Conservation (phyloP, 164 flowering plant species). For the Vitis cinerea region DNA sequence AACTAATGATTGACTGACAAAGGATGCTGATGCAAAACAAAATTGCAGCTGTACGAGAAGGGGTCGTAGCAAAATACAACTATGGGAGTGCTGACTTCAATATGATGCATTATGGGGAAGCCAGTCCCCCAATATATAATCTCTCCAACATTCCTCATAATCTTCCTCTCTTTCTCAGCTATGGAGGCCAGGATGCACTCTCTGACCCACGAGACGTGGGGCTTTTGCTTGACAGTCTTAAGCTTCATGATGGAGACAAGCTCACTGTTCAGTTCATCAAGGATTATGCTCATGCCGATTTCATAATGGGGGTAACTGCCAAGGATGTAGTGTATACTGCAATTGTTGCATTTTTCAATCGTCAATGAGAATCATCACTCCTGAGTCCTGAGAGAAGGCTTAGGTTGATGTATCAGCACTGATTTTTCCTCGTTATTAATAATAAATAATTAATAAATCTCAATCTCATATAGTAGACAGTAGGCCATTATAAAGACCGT, state of each 20-base stretch:
- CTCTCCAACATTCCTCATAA: conserved; percentile 59
- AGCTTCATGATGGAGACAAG: conserved; percentile 62
- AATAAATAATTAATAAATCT: not conserved
- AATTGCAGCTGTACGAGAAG: conserved; percentile 51
- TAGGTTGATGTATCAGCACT: not conserved
- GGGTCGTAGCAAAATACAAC: conserved; percentile 49
- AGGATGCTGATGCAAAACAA: not conserved
- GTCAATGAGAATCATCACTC: conserved; percentile 12
- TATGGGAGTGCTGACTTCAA: conserved; percentile 38
- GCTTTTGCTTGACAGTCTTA: conserved; percentile 45
- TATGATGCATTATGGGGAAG: conserved; percentile 46
- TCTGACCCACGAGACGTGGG: conserved; percentile 54
- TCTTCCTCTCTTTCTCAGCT: conserved; percentile 69
- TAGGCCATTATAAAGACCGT: too few relatives aligned
- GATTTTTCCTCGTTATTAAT: not conserved
- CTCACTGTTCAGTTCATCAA: conserved; percentile 48
- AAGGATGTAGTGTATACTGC: conserved; percentile 54
- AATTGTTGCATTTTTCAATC: conserved; percentile 51
- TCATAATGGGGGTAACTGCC: conserved; percentile 61
- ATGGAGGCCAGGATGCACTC: conserved; percentile 67
- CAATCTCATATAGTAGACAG: too few relatives aligned
- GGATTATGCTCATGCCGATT: conserved; percentile 68
- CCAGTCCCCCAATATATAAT: conserved; percentile 54
- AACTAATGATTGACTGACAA: not conserved
- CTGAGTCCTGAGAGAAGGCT: not conserved